Evolutionary conservation across 2,329 filamentous ascomycete genomes (phyloP).

Genomic region (Fusarium sp.): DNA sequence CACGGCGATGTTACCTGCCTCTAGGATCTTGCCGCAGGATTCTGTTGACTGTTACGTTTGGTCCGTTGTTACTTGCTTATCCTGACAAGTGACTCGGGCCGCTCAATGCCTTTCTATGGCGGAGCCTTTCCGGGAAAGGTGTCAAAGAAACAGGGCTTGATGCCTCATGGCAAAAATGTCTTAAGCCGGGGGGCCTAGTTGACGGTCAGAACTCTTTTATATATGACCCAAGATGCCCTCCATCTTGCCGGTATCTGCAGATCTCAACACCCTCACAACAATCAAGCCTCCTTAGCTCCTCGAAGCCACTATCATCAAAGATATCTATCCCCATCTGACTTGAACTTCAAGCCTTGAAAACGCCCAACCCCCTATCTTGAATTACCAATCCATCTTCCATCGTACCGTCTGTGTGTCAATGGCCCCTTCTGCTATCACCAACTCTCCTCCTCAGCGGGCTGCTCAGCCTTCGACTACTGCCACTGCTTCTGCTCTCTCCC

Average conservation of each 20-base stretch:
- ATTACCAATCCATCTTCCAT: slow-evolving; percentile 22
- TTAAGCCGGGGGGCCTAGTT: slow-evolving; percentile 37
- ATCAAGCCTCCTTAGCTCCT: slow-evolving; percentile 21
- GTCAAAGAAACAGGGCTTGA: slow-evolving; percentile 22
- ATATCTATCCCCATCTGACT: slow-evolving; percentile 14
- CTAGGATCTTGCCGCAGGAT: slow-evolving; percentile 30
- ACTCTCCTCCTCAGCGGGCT: slow-evolving; percentile 57
- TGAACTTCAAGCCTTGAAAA: slow-evolving; percentile 20
- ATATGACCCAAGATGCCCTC: slow-evolving; percentile 33
- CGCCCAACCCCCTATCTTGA: slow-evolving; percentile 8
- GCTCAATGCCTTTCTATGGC: slow-evolving; percentile 39
- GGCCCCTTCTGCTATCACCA: slow-evolving; percentile 66
- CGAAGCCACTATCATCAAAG: slow-evolving; percentile 13
- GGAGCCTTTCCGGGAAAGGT: slow-evolving; percentile 41
- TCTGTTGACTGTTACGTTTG: background rate
- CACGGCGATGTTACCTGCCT: slow-evolving; percentile 12
- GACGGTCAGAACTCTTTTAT: slow-evolving; percentile 35
- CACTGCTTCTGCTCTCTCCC: slow-evolving; percentile 43
- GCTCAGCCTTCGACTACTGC: slow-evolving; percentile 48
- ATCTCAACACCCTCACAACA: slow-evolving; percentile 10
- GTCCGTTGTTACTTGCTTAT: slow-evolving; percentile 20
- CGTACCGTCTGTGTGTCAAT: slow-evolving; percentile 51
- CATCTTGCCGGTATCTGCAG: slow-evolving; percentile 9
- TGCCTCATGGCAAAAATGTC: slow-evolving; percentile 22
- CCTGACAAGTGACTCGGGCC: slow-evolving; percentile 39